Evolutionary conservation across 768 basidiomycete species (phyloP), one percentile per base, ranked within the genome.

Genomic region (Gelatoporia subvermispora): DNA sequence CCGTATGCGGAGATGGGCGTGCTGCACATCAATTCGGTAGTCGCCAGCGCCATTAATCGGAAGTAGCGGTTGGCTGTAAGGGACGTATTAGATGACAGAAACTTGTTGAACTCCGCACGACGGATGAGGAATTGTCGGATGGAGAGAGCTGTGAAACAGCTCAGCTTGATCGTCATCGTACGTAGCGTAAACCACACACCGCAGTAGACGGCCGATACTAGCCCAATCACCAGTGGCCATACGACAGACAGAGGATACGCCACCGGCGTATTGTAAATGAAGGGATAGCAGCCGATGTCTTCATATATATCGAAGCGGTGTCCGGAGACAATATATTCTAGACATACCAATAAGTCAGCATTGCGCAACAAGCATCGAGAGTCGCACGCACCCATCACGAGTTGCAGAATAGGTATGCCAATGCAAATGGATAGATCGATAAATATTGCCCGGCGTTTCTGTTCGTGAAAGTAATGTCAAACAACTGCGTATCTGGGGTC

Each of bases 231-330:
- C 16, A 62, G 5, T 3, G 67, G 62, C 55, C 56, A 61, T 1
- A 51, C 5, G 9, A 24, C 5, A 47, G 10, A 72, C 9, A 80
- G 38, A 11, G 66, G 67, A 17, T 51, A 51, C 4, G 54, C n/a
- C 2, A 42, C 20, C 1, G 68, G 68, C 0, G 77, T 76, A 55
- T 74, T 70, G 63, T 73, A 80, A 3, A 69, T 74, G 40, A 62
- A 63, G 3, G 79, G 77, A 42, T 59, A 71, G 62, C 82, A 84
- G 4, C 81, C 82, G 15, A 81, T 51, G 44, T 78, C 73, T 57
- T 82, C 79, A 50, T 67, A 74, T 45, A 84, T 78, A 57, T 83
- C 66, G 63, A 73, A 84, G 11, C 79, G 75, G 60, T 83, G 81
- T 10, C 77, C 78, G 62, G 77, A 74, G 4, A 72, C 65, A 41